A percentile compares a stretch with the other conserved stretches of the same genome.
Evolutionary conservation across 345 rosid genomes (phyloP).

Genomic region (Limnanthes douglasii): DNA sequence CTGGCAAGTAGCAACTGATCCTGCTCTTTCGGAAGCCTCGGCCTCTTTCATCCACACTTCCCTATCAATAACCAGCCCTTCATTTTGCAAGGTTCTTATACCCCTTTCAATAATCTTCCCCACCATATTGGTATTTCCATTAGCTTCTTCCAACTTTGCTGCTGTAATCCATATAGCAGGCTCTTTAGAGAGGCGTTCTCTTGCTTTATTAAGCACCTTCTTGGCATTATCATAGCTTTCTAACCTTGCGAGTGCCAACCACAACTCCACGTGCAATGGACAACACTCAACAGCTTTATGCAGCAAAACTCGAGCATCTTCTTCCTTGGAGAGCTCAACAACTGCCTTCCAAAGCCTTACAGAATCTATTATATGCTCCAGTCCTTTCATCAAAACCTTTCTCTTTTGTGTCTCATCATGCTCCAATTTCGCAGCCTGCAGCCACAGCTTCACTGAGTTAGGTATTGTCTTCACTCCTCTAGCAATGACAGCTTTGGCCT

Average conservation of each 20-base stretch:
- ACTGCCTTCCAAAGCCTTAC: slow-evolving; percentile 91
- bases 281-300: slow-evolving; percentile 94
- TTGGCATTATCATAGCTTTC: slow-evolving; percentile 66
- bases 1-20: slow-evolving; percentile 74
- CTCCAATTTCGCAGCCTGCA: slow-evolving; percentile 82
- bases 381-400: slow-evolving; percentile 74
- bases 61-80: slow-evolving; percentile 75
- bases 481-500: slow-evolving; percentile 86
- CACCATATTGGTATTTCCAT: slow-evolving; percentile 61
- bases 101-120: slow-evolving; percentile 90
- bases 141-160: slow-evolving; percentile 93
- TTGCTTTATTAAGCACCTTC: slow-evolving; percentile 68
- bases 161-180: slow-evolving; percentile 94
- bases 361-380: slow-evolving; percentile 76
- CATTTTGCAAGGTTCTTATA: slow-evolving; percentile 69
- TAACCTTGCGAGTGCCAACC: slow-evolving; percentile 80
- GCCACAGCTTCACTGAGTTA: slow-evolving; percentile 76
- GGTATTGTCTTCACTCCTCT: slow-evolving; percentile 74
- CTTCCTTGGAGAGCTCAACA: slow-evolving; percentile 65
- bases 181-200: slow-evolving; percentile 59
- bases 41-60: slow-evolving; percentile 96
- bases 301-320: slow-evolving; percentile 62
- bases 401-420: slow-evolving; percentile 57
- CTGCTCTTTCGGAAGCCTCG: slow-evolving; percentile 80
- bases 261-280: slow-evolving; percentile 75